A percentile compares a stretch with the other conserved stretches of the same genome.
Conservation (phyloP, 2,329 filamentous ascomycete species). For the Helotiales sp. region DNA sequence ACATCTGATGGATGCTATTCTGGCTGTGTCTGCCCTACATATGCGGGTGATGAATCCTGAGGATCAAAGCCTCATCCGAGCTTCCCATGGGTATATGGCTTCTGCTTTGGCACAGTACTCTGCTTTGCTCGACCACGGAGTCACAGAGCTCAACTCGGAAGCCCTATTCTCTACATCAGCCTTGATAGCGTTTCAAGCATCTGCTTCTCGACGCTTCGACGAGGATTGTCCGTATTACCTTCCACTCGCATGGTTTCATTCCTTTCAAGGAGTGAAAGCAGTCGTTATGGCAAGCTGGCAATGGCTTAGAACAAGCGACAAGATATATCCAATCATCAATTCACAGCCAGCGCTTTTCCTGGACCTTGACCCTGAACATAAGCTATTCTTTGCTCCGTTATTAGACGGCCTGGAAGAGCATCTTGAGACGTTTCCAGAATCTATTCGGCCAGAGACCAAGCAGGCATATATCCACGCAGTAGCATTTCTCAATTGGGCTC, state of each 20-base stretch:
- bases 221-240: conserved; percentile 54
- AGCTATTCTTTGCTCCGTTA: conserved; percentile 61
- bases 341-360: conserved; percentile 63
- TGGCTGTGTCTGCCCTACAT: conserved; percentile 65
- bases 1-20: conserved; percentile 62
- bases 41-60: conserved; percentile 55
- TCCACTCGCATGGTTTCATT: conserved; percentile 66
- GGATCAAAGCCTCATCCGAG: conserved; percentile 60
- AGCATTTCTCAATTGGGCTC: conserved; percentile 67
- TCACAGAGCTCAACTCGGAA: conserved; percentile 60
- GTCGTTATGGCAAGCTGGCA: conserved; percentile 65
- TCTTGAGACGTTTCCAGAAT: conserved; percentile 38
- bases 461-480: conserved; percentile 64
- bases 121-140: conserved; percentile 53
- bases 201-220: conserved; percentile 61
- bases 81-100: conserved; percentile 65
- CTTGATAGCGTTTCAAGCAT: conserved; percentile 67
- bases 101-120: conserved; percentile 63
- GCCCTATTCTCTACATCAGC: conserved; percentile 62
- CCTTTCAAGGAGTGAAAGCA: conserved; percentile 67
- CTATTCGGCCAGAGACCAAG: conserved; percentile 37
- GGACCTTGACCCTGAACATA: conserved; percentile 52
- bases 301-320: conserved; percentile 58
- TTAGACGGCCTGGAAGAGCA: conserved; percentile 59
- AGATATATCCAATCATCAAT: conserved; percentile 62